These are phyloP conservation scores for Backusella westeae DNA, from an alignment of 192 early-diverging fungal species.

Conservation along the genomic window DNA sequence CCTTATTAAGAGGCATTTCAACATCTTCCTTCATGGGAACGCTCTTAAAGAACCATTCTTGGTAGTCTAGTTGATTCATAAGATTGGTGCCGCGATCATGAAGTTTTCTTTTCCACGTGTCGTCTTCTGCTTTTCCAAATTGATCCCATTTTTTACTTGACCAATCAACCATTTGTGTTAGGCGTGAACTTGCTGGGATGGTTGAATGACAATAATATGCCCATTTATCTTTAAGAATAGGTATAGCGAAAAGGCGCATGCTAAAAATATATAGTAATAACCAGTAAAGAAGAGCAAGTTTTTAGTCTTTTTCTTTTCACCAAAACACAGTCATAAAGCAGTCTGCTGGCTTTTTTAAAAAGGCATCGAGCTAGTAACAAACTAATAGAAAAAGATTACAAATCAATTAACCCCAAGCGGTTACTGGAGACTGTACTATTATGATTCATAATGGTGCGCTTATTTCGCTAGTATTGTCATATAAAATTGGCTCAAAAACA, in stretches of 20 bases:
- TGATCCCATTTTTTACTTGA: conserved; percentile 56
- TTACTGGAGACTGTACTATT: no score
- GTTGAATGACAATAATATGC: conserved; percentile 57
- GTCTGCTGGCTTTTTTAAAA: no score
- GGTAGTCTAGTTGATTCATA: conserved; percentile 71
- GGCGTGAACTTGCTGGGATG: conserved; percentile 35
- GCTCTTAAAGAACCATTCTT: conserved; percentile 74
- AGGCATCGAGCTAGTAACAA: no score
- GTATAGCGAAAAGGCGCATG: conserved; percentile 46
- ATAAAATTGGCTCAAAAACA: no score
- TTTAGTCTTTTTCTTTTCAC: no score
- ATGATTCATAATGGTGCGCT: no score
- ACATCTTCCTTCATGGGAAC: conserved; percentile 56
- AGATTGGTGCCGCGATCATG: conserved; percentile 57
- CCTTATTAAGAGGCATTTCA: conserved; percentile 18
- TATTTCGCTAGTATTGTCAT: no score
- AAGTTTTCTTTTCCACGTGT: conserved; percentile 57
- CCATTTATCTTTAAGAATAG: conserved; percentile 44
- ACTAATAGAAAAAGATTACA: no score
- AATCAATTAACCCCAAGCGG: no score
- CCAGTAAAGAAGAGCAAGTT: background rate
- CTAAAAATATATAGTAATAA: background rate
- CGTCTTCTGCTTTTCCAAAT: conserved; percentile 35
- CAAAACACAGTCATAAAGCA: no score
- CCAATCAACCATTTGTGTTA: conserved; percentile 45